Evolutionary conservation across 1,284 basidiomycete species (phyloP).

Genomic region (Apiotrichum mycotoxinovorans): DNA sequence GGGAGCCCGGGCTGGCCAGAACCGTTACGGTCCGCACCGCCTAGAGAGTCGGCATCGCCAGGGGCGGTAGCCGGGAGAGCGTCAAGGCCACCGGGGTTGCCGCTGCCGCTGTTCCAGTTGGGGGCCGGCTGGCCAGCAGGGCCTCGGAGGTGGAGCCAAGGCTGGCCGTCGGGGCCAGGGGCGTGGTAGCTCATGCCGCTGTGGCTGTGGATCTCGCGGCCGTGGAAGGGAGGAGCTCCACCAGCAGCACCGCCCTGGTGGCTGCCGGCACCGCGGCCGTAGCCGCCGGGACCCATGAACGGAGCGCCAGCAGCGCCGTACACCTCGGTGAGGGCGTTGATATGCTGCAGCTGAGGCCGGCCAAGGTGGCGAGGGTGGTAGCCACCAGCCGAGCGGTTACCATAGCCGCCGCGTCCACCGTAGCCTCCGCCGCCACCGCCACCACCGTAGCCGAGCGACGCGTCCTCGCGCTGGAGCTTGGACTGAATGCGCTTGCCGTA

Average conservation of each 20-base stretch:
- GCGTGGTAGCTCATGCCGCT: constrained; percentile 46
- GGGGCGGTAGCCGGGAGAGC: constrained; percentile 23
- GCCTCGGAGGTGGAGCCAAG: constrained; percentile 46
- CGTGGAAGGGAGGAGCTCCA: constrained; percentile 18
- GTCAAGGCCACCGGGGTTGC: constrained; percentile 16
- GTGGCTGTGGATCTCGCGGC: constrained; percentile 34
- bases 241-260: constrained; percentile 15
- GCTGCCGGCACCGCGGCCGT: constrained; percentile 19
- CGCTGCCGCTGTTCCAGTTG: constrained; percentile 29
- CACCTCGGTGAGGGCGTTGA: constrained; percentile 50
- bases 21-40: constrained; percentile 15
- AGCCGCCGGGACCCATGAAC: constrained; percentile 34
- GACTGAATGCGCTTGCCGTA: constrained; percentile 98
- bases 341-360: constrained; percentile 49
- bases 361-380: constrained; percentile 47
- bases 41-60: constrained; percentile 18
- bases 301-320: constrained; percentile 44
- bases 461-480: constrained; percentile 89
- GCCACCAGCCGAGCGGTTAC: constrained; percentile 27
- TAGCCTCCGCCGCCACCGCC: constrained; percentile 34
- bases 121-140: constrained; percentile 38
- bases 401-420: constrained; percentile 47
- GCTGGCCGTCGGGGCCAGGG: constrained; percentile 46
- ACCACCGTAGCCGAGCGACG: constrained; percentile 54
- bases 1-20: constrained; percentile 17